Conservation (phyloP, 768 basidiomycete genomes). For the Stropharia rugosoannulata region DNA sequence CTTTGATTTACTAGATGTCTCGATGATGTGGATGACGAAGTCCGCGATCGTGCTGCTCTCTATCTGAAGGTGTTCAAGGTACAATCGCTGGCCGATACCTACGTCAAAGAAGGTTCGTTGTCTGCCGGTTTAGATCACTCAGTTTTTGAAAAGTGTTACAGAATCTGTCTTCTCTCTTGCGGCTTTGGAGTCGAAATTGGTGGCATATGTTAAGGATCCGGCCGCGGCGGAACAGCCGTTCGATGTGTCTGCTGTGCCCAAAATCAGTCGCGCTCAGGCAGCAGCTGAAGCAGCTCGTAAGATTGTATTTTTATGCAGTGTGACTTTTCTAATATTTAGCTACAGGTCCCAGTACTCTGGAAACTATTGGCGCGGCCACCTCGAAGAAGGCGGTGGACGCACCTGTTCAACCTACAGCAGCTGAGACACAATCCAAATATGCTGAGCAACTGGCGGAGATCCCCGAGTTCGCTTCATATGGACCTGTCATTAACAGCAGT, state of each 20-base stretch:
- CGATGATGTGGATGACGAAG: slow-evolving; percentile 98
- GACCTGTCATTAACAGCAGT: slow-evolving; percentile 85
- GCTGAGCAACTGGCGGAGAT: slow-evolving; percentile 82
- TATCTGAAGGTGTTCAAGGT: slow-evolving; percentile 86
- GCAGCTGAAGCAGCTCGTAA: slow-evolving; percentile 85
- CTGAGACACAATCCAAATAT: slow-evolving; percentile 87
- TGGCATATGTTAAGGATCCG: slow-evolving; percentile 90
- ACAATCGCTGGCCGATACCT: slow-evolving; percentile 76
- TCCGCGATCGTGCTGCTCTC: slow-evolving; percentile 94
- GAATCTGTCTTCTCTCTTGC: slow-evolving; percentile 94
- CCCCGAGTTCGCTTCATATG: slow-evolving; percentile 84
- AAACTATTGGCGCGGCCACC: slow-evolving; percentile 76
- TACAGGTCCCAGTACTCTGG: slow-evolving; percentile 82
- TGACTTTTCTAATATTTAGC: slow-evolving; percentile 8
- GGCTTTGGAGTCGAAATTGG: slow-evolving; percentile 86
- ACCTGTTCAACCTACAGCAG: slow-evolving; percentile 78
- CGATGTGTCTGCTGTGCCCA: slow-evolving; percentile 83
- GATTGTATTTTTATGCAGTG: slow-evolving; percentile 21
- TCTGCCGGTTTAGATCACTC: not conserved
- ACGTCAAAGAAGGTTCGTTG: slow-evolving; percentile 84
- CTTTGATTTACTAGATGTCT: slow-evolving; percentile 67
- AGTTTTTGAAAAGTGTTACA: slow-evolving; percentile 29
- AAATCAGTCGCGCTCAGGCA: slow-evolving; percentile 91
- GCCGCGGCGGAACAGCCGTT: slow-evolving; percentile 71
- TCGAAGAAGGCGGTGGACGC: slow-evolving; percentile 55